Base-by-base conservation (phyloP, 2,329 filamentous ascomycete genomes). In the Venturia asperata region DNA sequence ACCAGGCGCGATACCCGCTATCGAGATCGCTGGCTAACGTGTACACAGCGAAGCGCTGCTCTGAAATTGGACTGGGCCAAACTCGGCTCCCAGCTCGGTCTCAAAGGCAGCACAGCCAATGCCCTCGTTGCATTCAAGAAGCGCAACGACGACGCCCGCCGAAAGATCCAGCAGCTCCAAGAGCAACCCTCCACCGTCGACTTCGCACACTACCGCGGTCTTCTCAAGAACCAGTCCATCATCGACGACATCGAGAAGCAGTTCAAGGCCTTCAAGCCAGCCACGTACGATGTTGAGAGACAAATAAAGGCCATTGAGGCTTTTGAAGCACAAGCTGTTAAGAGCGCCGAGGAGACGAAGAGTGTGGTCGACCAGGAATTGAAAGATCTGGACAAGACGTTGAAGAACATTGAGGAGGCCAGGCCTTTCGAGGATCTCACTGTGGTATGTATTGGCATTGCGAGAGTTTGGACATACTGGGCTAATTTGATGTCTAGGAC, bases 51-150 rank as follows among this genome's bases (percentile, higher is more conserved):
- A 86, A 96, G 91, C 86, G 92, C 93, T 84, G 92, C 93, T 81
- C 87, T 95, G 81, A 99, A 97, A 87, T 87, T 99, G 85, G 94
- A 99, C 88, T 99, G 94, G 94, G 87, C 87, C 82, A 94, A 95
- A 83, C 87, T 99, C 76, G 89, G 89, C 81, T 87, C 85, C 81
- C 95, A 93, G 76, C 92, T 99, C 75, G 93, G 93, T 79, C 91
- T 99, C 79, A 91, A 91, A 79, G 94, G 94, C 78, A 90, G 92
- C 83, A 99, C 94, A 72, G 92, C 91, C 72, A 82, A 88, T 74
- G 89, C 93, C 68, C 91, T 99, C 68, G 89, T 93, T 78, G 86
- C 91, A 71, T 99, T 99, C 89, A 99, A 99, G 87, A 94, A 96
- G 87, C 92, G 94, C 82, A 97, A 97, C 85, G 94, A 99, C 78